A percentile compares a stretch with the other conserved stretches of the same genome.
phyloP scores from a whole-genome alignment of 2,329 filamentous ascomycete genomes.

The Elsinoe perseae region DNA sequence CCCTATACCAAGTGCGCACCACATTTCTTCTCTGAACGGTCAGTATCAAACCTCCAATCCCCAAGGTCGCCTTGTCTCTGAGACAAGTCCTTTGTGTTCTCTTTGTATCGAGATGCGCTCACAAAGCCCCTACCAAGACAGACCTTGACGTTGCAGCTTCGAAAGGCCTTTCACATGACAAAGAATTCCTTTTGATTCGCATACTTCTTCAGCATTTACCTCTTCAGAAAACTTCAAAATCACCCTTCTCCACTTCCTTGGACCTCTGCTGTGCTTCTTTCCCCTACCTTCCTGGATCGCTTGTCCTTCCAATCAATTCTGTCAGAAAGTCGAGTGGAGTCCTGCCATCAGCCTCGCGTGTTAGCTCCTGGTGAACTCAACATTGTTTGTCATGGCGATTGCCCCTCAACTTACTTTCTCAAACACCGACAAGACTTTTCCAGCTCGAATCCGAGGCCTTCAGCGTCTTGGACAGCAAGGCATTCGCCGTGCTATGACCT shows the following conservation, averaged over 20 bases:
- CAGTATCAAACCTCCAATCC: background rate
- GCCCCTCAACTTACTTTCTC: slow-evolving; percentile 1
- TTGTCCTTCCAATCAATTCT: background rate
- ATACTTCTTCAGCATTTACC: background rate
- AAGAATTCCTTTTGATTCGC: background rate
- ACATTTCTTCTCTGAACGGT: background rate
- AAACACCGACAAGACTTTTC: slow-evolving; percentile 11
- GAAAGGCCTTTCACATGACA: slow-evolving; percentile 1
- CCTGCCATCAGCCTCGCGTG: background rate
- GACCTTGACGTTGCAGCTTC: background rate
- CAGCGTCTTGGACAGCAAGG: slow-evolving; percentile 10
- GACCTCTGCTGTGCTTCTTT: background rate
- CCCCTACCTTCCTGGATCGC: background rate
- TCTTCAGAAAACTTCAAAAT: background rate
- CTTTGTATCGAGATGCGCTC: background rate
- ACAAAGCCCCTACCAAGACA: background rate
- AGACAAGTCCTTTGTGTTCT: slow-evolving; percentile 7
- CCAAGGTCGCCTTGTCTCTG: background rate
- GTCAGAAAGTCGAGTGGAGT: background rate
- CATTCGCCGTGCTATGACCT: slow-evolving; percentile 5
- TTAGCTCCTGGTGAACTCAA: slow-evolving; percentile 11
- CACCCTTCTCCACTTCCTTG: background rate
- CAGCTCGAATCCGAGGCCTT: slow-evolving; percentile 6
- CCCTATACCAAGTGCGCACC: background rate
- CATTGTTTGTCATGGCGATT: slow-evolving; percentile 3